Base-by-base conservation (phyloP, 2,329 filamentous ascomycete species). In the Diaporthe australafricana region DNA sequence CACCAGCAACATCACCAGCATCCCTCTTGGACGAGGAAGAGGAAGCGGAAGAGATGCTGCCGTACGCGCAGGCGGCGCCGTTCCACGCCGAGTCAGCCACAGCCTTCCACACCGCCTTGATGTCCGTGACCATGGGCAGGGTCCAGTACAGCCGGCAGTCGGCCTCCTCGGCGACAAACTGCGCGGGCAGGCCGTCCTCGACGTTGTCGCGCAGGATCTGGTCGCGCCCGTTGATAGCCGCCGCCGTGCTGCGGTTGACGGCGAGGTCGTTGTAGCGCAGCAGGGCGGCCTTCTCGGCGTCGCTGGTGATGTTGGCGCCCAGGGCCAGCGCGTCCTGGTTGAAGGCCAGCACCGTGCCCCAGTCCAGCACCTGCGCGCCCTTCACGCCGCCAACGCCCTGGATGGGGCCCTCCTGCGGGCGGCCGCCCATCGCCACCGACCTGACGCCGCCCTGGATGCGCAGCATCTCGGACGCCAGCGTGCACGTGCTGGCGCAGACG, bases 401-500 rank as follows among this genome's bases (percentile, higher is more conserved):
- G 70, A 89, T 89, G 1, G 81, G 80, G 2, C 86, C 84, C 42
- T 80, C 76, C 60, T 82, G 82, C 42, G 85, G 83, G 1, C 82
- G 81, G 5, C 88, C 88, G 32, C 88, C 88, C 71, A 89, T 81
- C 7, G 85, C 86, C 68, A 89, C 83, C 5, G 84, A 86, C 79
- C 86, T 85, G n/a, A 90, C 86, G 42, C 85, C 85, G 27, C 82
- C 87, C 72, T 88, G 83, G 32, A 84, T 79, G 30, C 84, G 84
- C 75, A 90, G 81, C 75, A 90, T 84, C 74, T 90, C 87, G 14
- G 84, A 83, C 73, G 89, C 89, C 5, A 89, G 81, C 4, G 87
- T 85, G 79, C 89, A 91, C 3, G 88, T 88, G 0, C 87, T 90
- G 27, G 86, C 86, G 77, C 89, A 91, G 75, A 86, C 84, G 42